Conservation (phyloP, 73 alveolate genomes). For the Loxodes magnus region DNA sequence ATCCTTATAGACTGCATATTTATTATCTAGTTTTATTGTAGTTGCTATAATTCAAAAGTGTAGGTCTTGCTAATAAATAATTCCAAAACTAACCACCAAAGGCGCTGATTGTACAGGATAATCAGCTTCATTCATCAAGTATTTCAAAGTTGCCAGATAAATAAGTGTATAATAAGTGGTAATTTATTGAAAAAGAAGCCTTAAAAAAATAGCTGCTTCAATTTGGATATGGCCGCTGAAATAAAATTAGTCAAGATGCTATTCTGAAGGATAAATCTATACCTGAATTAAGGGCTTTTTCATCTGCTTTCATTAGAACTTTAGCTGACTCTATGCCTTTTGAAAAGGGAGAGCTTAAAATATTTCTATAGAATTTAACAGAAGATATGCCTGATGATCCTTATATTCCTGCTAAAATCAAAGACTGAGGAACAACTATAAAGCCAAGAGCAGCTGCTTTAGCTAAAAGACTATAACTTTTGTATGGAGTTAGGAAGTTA, state of each 20-base stretch:
- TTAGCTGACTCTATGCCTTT: slow-evolving; percentile 60
- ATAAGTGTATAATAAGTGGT: slow-evolving; percentile 39
- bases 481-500: slow-evolving; percentile 63
- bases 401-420: slow-evolving; percentile 56
- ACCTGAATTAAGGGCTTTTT: slow-evolving; percentile 77
- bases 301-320: slow-evolving; percentile 83
- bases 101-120: no score
- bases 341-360: slow-evolving; percentile 71
- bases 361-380: slow-evolving; percentile 69
- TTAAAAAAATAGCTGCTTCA: slow-evolving; percentile 51
- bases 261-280: slow-evolving; percentile 58
- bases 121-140: no score
- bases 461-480: slow-evolving; percentile 87
- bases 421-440: slow-evolving; percentile 93
- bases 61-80: no score
- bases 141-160: no score
- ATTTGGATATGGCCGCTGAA: slow-evolving; percentile 90
- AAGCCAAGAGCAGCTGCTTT: slow-evolving; percentile 93
- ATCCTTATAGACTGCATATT: no score
- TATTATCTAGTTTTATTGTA: no score
- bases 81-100: no score
- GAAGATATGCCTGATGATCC: slow-evolving; percentile 93
- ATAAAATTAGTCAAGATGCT: slow-evolving; percentile 46
- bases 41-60: no score
- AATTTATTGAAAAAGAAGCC: slow-evolving; percentile 43